phyloP scores from a whole-genome alignment of 2,329 filamentous ascomycete species.

The Aspergillus japonicus region DNA sequence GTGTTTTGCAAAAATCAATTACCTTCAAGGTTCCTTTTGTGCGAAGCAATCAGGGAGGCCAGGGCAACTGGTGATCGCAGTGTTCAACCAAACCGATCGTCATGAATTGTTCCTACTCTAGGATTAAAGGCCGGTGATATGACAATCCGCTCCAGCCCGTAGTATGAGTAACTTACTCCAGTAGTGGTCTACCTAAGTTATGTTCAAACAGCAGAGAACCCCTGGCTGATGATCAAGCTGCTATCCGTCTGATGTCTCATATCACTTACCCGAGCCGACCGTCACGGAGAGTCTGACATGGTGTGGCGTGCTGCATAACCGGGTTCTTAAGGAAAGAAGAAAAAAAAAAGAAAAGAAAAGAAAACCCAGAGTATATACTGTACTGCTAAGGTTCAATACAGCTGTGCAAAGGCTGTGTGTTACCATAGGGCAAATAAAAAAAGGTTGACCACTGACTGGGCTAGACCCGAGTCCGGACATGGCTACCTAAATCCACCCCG shows the following conservation, averaged over 20 bases:
- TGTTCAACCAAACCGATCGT: not conserved
- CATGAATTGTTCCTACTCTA: not conserved
- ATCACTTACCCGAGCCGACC: not conserved
- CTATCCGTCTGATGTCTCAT: not conserved
- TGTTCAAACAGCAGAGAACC: not conserved
- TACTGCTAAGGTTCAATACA: no score
- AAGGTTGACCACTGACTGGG: no score
- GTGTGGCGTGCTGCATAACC: not conserved
- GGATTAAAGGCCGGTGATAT: not conserved
- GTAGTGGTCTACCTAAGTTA: no score
- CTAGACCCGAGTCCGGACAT: not conserved
- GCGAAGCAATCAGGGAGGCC: no score
- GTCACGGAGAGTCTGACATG: not conserved
- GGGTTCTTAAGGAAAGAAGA: not conserved
- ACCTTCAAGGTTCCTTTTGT: no score
- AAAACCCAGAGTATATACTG: not conserved
- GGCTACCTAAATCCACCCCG: not conserved
- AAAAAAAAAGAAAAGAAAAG: no score
- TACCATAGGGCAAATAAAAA: no score
- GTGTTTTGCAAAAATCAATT: no score
- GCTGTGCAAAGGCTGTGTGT: no score
- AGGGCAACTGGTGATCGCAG: no score
- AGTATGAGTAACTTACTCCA: no score
- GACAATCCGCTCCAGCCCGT: no score
- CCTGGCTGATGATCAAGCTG: not conserved